Evolutionary conservation across 1,284 basidiomycete species (phyloP), one percentile per base, ranked within the genome.

Genomic region (Phaffia rhodozyma): DNA sequence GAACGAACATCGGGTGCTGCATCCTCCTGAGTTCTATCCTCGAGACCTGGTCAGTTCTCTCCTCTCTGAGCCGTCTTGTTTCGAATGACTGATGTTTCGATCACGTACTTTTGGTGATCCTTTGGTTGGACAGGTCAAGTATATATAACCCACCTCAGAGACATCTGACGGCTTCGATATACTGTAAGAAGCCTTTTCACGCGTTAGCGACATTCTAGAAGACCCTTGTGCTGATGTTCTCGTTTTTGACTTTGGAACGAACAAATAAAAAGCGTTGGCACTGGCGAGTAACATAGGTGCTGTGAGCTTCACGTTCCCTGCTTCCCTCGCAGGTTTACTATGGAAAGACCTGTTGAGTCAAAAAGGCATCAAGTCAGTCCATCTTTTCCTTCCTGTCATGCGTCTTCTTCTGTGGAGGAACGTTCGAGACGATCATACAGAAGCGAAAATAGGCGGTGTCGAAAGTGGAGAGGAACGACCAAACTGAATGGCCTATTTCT

Each of bases 1-100:
- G 92, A 0, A 97, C 93, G 13, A 97, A 97, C 74, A 97, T 97
- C 63, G 94, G 93, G 51, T 89, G 91, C 2, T 97, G 93, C 0
- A 94, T 98, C 71, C 80, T 98, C 32, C 82, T 97, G 27, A 83
- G 84, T 53, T 79, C 84, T 53, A 79, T 85, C 47, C 72, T 84
- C 6, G 79, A 79, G 66, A 71, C 74, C 43, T 79, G 77, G 77
- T 65, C 32, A 18, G 11, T 72, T 66, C 55, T 71, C 18, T 55
- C 68, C 6, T 52, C 67, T 11, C 32, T n/a, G n/a, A n/a, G n/a
- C n/a, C n/a, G n/a, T n/a, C n/a, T n/a, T 61, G 71, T 55, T 47
- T 67, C 54, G 56, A 58, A 47, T 59, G 68, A 16, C 32, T 48
- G 21, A 64, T 66, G 72, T 27, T 70, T 76, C 7, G 62, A 75